Conservation (phyloP, 2,329 filamentous ascomycete genomes). For the Claviceps paspali region DNA sequence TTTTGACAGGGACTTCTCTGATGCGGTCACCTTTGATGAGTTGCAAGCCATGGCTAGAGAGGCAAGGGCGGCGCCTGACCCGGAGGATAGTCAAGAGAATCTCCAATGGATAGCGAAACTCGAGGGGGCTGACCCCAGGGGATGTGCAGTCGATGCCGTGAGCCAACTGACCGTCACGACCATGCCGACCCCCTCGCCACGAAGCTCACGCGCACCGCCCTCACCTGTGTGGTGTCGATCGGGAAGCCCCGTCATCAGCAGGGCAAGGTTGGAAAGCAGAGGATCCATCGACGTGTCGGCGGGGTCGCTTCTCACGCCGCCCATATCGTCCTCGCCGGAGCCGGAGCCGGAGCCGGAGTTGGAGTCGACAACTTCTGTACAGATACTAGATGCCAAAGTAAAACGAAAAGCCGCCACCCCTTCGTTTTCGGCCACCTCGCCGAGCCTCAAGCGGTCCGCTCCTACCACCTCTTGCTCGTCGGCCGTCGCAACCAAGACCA, state of each 20-base stretch:
- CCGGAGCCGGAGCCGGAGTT: neutral
- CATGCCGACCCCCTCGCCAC: conserved; percentile 19
- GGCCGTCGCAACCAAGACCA: neutral
- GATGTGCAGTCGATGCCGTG: conserved; percentile 24
- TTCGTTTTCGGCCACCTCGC: neutral
- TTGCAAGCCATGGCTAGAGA: conserved; percentile 51
- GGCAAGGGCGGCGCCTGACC: conserved; percentile 31
- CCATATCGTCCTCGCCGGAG: conserved; percentile 7
- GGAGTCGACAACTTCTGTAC: neutral
- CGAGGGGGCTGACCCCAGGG: conserved; percentile 36
- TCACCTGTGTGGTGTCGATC: neutral
- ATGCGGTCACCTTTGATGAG: conserved; percentile 53
- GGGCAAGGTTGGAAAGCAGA: neutral
- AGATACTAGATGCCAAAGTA: conserved; percentile 3
- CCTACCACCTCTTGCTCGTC: neutral
- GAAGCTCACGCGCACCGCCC: conserved; percentile 3
- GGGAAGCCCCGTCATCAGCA: neutral
- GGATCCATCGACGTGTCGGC: neutral
- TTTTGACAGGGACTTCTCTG: conserved; percentile 53
- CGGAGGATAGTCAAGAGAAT: conserved; percentile 45
- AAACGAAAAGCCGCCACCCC: conserved; percentile 2
- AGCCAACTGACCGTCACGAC: conserved; percentile 31
- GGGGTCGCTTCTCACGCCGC: conserved; percentile 5
- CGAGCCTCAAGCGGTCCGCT: conserved; percentile 9
- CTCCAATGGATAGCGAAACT: conserved; percentile 44